A percentile compares a stretch with the other conserved stretches of the same genome.
phyloP scores from a whole-genome alignment of 2,329 filamentous ascomycete species.

The Dryadomyces sulphureus region DNA sequence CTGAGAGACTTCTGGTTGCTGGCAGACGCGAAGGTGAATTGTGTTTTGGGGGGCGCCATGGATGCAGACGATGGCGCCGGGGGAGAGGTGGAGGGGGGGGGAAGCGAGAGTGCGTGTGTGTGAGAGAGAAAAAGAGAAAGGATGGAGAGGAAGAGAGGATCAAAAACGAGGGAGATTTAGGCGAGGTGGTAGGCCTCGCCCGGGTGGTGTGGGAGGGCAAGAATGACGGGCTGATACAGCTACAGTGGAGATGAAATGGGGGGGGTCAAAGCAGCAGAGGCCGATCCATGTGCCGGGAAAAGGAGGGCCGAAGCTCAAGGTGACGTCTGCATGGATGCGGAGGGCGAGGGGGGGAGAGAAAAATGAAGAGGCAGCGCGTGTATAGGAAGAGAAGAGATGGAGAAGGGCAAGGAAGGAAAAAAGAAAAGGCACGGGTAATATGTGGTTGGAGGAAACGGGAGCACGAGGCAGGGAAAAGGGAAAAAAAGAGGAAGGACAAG shows the following conservation, averaged over 20 bases:
- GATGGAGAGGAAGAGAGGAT: not conserved
- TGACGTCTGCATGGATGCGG: not conserved
- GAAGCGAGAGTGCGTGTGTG: not conserved
- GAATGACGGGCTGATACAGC: constrained; percentile 3
- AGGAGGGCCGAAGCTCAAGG: not conserved
- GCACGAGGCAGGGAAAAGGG: not conserved
- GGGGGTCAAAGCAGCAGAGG: not conserved
- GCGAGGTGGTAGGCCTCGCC: not conserved
- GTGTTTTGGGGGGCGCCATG: constrained; percentile 10
- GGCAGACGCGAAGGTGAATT: not conserved
- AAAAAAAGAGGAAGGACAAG: not conserved
- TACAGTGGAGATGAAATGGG: constrained; percentile 2
- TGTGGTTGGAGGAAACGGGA: not conserved
- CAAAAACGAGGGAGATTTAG: not conserved
- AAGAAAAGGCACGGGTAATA: not conserved
- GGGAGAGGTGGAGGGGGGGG: not conserved
- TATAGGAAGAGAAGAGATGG: not conserved
- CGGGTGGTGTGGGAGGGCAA: not conserved
- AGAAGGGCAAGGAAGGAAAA: not conserved
- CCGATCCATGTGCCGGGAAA: not conserved
- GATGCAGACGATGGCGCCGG: not conserved
- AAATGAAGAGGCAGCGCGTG: not conserved
- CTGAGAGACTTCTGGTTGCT: too few species aligned
- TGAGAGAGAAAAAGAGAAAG: not conserved
- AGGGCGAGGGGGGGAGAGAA: not conserved